Percentiles rank a stretch among this genome's conserved stretches.
These are phyloP conservation scores for Blastomyces silverae DNA, from an alignment of 2,329 filamentous ascomycete species.

Conservation along the genomic window DNA sequence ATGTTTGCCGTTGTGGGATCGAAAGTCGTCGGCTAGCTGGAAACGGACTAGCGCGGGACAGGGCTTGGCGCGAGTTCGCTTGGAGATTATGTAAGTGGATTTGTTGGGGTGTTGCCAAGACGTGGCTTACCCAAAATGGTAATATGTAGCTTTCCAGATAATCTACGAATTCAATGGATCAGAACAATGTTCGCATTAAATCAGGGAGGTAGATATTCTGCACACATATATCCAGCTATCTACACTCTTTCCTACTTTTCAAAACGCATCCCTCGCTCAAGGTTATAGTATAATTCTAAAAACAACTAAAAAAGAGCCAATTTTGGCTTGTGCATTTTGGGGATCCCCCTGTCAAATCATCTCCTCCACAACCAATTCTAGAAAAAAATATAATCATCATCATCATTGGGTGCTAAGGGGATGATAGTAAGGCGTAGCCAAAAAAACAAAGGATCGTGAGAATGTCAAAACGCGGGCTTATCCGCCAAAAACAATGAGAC, in stretches of 20 bases:
- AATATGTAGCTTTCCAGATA: no score
- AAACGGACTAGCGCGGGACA: constrained; percentile 11
- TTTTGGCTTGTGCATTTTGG: not conserved
- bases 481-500: not conserved
- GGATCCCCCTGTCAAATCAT: not conserved
- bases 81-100: constrained; percentile 11
- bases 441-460: not conserved
- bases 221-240: not conserved
- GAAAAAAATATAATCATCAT: not conserved
- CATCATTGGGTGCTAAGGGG: not conserved
- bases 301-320: not conserved
- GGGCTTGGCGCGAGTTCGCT: constrained; percentile 8
- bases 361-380: not conserved
- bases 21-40: constrained; percentile 14
- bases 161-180: no score
- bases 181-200: not conserved
- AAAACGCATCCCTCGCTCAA: not conserved
- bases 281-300: not conserved
- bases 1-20: constrained; percentile 12
- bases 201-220: not conserved
- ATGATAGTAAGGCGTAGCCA: not conserved
- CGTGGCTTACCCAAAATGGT: not conserved
- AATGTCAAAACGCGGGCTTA: not conserved
- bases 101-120: not conserved
- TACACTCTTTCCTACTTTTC: not conserved